Base-by-base conservation (phyloP, 306 rosid species). In the Amphicarpaea edgeworthii region DNA sequence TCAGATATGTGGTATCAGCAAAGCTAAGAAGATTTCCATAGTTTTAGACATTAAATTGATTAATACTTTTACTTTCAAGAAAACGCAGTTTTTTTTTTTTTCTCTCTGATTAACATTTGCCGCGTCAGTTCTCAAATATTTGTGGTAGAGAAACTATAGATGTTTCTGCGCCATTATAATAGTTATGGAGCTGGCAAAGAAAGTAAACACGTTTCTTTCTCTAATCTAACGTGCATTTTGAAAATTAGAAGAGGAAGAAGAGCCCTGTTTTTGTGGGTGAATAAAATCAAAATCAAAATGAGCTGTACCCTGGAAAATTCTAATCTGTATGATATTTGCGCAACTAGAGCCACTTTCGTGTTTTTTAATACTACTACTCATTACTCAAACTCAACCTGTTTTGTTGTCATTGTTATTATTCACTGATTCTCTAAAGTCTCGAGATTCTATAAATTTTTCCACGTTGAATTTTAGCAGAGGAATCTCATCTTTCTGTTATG, bases 401-500 rank as follows among this genome's bases (percentile, higher is more conserved):
- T 24, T 58, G 40, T 14, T 55, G 34, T 23, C 34, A 23, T 55
- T 23, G 3, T 20, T 26, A n/a, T 58, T 26, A 58, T 26, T 58
- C 32, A 2, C 5, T 28, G n/a, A 28, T 28, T 28, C 40, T 58
- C 11, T 50, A 2, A 2, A 50, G 23, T 50, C 12, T 58, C 24
- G 50, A 43, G 45, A 64, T 47, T 65, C 51, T 19, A 12, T 7
- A 19, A 41, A 55, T 24, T 0, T 64, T 72, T 67, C 51, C 77
- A 51, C 34, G 73, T 54, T 77, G 71, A 71, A 63, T 46, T 57
- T 64, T 51, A 12, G 73, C 65, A 58, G 32, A 70, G 50, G 82
- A 79, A 84, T 75, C 76, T 76, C 58, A 12, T 24, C 63, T 40
- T 65, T 79, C 9, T 21, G 51, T 71, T 65, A 41, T 47, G 68